Base-by-base conservation (phyloP, 805 yeast genomes). In the Groenewaldozyma tartarivorans region DNA sequence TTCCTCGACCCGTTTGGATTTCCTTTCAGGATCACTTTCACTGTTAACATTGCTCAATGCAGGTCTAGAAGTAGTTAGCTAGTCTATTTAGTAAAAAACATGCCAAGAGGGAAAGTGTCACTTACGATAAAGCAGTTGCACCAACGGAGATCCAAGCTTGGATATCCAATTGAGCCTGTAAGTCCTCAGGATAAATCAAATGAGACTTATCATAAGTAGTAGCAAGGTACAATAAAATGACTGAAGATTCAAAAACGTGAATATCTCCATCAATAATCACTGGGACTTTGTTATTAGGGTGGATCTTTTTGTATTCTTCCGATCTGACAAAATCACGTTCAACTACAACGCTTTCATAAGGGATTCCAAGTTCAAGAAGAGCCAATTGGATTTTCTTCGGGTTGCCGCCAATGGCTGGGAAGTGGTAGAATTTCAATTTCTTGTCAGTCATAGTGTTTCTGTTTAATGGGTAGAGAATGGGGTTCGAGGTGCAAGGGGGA, bases 81-180 rank as follows among this genome's bases (percentile, higher is more conserved):
- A n/a, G n/a, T n/a, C n/a, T n/a, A n/a, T n/a, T n/a, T n/a, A n/a
- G n/a, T n/a, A n/a, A n/a, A n/a, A n/a, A n/a, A n/a, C n/a, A n/a
- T n/a, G n/a, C n/a, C n/a, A n/a, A n/a, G n/a, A n/a, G n/a, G n/a
- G n/a, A n/a, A n/a, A n/a, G n/a, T n/a, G n/a, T n/a, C n/a, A n/a
- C n/a, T n/a, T n/a, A n/a, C n/a, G n/a, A n/a, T 3, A 33, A 5
- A 5, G 17, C 36, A 4, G 36, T 17, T 4, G 36, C 17, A 4
- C 18, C 20, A 5, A 33, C 18, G 4, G 36, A 33, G 5, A 33
- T 17, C 36, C 36, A 33, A 4, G 21, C n/a, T 4, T n/a, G n/a
- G 3, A 17, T 20, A 16, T 33, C 36, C n/a, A n/a, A 33, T 33
- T 33, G n/a, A 20, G 36, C 3, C 36, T 33, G 36, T n/a, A 33